These are phyloP conservation scores for Sugiyamaella americana DNA, from an alignment of 805 yeast genomes.

Conservation along the genomic window DNA sequence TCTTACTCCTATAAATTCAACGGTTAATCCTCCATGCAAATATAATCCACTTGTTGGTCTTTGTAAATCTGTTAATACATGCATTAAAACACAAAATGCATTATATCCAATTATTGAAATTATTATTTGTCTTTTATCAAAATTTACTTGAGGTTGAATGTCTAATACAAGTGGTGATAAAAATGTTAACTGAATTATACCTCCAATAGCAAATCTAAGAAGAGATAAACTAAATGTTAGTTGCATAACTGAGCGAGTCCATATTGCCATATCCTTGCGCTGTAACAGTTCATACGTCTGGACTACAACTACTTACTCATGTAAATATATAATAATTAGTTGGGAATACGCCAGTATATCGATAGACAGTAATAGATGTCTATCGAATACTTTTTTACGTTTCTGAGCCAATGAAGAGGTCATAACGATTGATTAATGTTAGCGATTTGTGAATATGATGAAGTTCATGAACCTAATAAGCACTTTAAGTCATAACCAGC, in stretches of 20 bases:
- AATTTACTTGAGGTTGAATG: slow-evolving; percentile 8
- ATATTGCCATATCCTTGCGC: no score
- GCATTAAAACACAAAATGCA: slow-evolving; percentile 12
- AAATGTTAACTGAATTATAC: slow-evolving; percentile 12
- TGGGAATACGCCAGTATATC: slow-evolving; percentile 19
- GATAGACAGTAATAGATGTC: slow-evolving; percentile 16
- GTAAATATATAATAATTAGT: slow-evolving; percentile 21
- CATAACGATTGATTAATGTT: no score
- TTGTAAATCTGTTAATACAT: slow-evolving; percentile 12
- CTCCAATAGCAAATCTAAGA: slow-evolving; percentile 17
- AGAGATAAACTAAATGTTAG: slow-evolving; percentile 13
- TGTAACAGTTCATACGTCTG: no score
- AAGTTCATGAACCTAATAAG: no score
- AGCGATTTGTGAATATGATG: no score
- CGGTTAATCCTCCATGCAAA: slow-evolving; percentile 23
- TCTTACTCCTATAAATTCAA: slow-evolving; percentile 21
- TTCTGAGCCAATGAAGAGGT: no score
- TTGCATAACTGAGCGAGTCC: neutral
- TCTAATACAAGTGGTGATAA: slow-evolving; percentile 7
- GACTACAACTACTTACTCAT: slow-evolving; percentile 23
- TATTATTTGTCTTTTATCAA: slow-evolving; percentile 15
- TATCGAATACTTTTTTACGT: slow-evolving; percentile 11
- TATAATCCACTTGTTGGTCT: slow-evolving; percentile 12
- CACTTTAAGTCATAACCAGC: no score
- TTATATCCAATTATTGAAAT: slow-evolving; percentile 14